Percentiles rank a stretch among this genome's conserved stretches.
Conservation (phyloP, 345 rosid species). For the Sonneratia alba region DNA sequence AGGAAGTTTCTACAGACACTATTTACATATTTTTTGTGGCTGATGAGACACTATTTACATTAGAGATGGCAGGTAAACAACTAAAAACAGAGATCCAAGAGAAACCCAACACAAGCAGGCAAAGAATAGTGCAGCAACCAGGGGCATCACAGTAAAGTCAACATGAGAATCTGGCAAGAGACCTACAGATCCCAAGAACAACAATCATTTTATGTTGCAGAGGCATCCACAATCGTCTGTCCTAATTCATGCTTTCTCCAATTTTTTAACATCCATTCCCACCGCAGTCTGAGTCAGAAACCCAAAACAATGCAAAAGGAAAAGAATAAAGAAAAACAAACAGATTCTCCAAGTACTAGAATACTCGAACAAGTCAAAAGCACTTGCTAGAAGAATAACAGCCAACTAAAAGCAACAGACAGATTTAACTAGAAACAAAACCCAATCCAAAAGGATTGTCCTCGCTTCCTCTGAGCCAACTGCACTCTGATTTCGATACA, state of each 20-base stretch:
- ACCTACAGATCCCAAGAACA: slow-evolving; percentile 19
- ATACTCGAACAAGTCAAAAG: slow-evolving; percentile 5
- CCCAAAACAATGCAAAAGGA: not conserved
- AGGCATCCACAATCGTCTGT: not conserved
- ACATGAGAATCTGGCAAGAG: slow-evolving; percentile 18
- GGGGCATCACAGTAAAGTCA: slow-evolving; percentile 25
- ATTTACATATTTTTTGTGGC: too few relatives aligned
- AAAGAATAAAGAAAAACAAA: not conserved
- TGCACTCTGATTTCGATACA: not conserved
- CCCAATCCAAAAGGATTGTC: not conserved
- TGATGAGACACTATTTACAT: not conserved
- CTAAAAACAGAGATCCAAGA: not conserved
- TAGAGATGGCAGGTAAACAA: not conserved
- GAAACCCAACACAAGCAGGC: not conserved
- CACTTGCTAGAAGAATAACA: not conserved
- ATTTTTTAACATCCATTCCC: not conserved
- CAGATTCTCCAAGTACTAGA: slow-evolving; percentile 3
- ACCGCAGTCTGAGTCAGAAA: not conserved
- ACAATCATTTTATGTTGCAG: not conserved
- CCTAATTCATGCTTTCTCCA: not conserved
- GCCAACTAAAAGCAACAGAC: not conserved
- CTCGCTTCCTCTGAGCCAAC: not conserved
- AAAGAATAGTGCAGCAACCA: slow-evolving; percentile 5
- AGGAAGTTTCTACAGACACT: not conserved
- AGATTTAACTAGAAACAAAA: not conserved